Evolutionary conservation across 192 early-diverging fungal species (phyloP).

Genomic region (Coemansia sp.): DNA sequence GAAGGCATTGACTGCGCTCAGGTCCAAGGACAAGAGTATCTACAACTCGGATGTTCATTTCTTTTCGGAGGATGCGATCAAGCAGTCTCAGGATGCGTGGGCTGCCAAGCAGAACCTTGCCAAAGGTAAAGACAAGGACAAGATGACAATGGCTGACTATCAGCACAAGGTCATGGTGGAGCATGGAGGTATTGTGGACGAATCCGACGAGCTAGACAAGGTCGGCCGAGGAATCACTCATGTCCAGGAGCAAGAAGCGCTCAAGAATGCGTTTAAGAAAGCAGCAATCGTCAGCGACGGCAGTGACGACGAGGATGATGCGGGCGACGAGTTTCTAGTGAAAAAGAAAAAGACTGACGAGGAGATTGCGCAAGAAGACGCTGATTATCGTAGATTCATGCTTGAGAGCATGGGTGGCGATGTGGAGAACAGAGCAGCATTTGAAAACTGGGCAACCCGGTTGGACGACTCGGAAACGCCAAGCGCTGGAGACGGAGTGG

Average conservation of each 20-base stretch:
- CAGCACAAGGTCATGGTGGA: conserved; percentile 65
- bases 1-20: conserved; percentile 83
- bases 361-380: conserved; percentile 80
- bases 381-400: conserved; percentile 87
- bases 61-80: conserved; percentile 62
- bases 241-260: conserved; percentile 79
- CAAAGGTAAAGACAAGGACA: conserved; percentile 18
- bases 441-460: conserved; percentile 35
- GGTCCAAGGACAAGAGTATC: conserved; percentile 72
- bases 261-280: conserved; percentile 76
- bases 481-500: conserved; percentile 32
- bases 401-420: conserved; percentile 69
- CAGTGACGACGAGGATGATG: conserved; percentile 42
- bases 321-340: conserved; percentile 72
- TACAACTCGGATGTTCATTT: conserved; percentile 78
- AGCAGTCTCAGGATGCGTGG: conserved; percentile 41
- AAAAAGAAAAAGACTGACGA: conserved; percentile 72
- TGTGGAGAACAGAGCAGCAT: conserved; percentile 12
- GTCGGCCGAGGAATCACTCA: conserved; percentile 56
- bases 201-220: conserved; percentile 27
- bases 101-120: conserved; percentile 29
- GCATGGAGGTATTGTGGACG: conserved; percentile 55
- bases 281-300: conserved; percentile 57
- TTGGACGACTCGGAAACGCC: conserved; percentile 8
- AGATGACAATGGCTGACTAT: conserved; percentile 81